Conservation (phyloP, 352 stramenopile species). For the Phytophthora citricola region DNA sequence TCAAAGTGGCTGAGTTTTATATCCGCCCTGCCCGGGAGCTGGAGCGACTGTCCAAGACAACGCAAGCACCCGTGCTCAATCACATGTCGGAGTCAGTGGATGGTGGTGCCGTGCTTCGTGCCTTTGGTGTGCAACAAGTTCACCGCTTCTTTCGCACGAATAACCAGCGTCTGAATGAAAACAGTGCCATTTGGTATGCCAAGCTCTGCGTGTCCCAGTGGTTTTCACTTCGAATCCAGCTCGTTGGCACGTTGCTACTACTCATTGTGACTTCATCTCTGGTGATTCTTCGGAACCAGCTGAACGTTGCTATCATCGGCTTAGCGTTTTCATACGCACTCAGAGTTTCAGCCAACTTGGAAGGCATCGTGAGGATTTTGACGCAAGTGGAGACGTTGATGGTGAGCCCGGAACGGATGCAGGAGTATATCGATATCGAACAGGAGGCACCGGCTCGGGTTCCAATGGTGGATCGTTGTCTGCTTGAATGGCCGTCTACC, state of each 20-base stretch:
- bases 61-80: too few relatives aligned
- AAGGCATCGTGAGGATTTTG: neutral
- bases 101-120: too few relatives aligned
- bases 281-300: neutral
- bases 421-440: slow-evolving; percentile 1
- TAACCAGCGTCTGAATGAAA: too few relatives aligned
- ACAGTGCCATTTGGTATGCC: too few relatives aligned
- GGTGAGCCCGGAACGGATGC: neutral
- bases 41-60: too few relatives aligned
- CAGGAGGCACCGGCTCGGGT: neutral
- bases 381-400: neutral
- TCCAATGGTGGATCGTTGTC: neutral
- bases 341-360: neutral
- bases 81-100: too few relatives aligned
- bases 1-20: too few relatives aligned
- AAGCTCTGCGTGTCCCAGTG: too few relatives aligned
- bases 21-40: too few relatives aligned
- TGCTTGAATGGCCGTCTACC: neutral
- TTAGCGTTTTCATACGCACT: neutral
- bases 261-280: neutral
- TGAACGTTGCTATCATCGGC: neutral
- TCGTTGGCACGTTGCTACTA: neutral
- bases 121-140: too few relatives aligned
- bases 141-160: too few relatives aligned
- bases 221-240: neutral